These are phyloP conservation scores for Metschnikowia baotianmanensis DNA, from an alignment of 805 yeast species.

Conservation along the genomic window DNA sequence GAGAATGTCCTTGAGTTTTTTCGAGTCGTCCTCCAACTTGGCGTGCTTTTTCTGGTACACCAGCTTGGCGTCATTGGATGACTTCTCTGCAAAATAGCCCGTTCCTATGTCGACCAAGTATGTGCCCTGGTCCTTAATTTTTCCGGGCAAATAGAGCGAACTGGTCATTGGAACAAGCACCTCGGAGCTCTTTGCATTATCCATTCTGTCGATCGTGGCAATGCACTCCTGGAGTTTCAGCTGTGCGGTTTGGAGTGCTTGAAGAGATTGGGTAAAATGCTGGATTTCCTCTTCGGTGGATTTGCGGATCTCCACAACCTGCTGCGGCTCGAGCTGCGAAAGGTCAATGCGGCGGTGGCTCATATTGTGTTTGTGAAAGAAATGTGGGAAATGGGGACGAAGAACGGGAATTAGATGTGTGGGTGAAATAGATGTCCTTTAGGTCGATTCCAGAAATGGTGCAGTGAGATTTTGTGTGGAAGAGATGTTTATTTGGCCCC, in stretches of 20 bases:
- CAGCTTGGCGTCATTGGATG: slow-evolving; percentile 57
- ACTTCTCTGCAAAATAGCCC: slow-evolving; percentile 88
- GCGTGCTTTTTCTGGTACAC: slow-evolving; percentile 74
- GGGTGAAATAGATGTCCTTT: too few relatives aligned
- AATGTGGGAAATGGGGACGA: not conserved
- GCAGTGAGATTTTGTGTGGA: too few relatives aligned
- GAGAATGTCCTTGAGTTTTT: slow-evolving; percentile 70
- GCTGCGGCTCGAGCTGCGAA: slow-evolving; percentile 73
- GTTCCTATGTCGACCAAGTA: slow-evolving; percentile 95
- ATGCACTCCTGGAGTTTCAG: slow-evolving; percentile 79
- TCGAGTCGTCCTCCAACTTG: slow-evolving; percentile 70
- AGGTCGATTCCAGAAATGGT: too few relatives aligned
- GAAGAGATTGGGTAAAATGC: slow-evolving; percentile 79
- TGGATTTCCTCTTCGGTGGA: slow-evolving; percentile 82
- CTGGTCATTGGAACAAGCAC: slow-evolving; percentile 85
- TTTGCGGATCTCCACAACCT: slow-evolving; percentile 76
- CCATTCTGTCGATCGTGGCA: slow-evolving; percentile 60
- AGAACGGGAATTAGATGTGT: not conserved
- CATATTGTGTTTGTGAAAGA: slow-evolving; percentile 12
- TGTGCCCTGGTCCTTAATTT: slow-evolving; percentile 56
- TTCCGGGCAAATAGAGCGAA: slow-evolving; percentile 88
- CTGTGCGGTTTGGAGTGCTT: slow-evolving; percentile 81
- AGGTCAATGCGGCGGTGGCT: slow-evolving; percentile 50
- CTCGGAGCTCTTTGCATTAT: slow-evolving; percentile 38
- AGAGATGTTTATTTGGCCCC: too few relatives aligned